Conservation (phyloP, 495 filamentous ascomycete genomes). For the Hypoxylon fuscum region DNA sequence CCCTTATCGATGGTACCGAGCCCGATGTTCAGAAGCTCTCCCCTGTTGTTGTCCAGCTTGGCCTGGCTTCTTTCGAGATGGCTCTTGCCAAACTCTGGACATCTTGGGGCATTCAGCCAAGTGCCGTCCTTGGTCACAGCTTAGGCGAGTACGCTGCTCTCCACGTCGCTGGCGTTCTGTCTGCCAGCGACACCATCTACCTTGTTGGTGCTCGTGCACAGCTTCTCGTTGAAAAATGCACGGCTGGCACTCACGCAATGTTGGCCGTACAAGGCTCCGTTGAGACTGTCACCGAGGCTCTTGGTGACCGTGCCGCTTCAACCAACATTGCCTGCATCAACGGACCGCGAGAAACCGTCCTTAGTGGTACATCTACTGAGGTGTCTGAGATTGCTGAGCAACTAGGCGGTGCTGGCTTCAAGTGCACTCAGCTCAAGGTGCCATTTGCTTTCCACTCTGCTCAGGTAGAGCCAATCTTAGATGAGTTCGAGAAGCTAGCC, state of each 20-base stretch:
- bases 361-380: constrained; percentile 61
- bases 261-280: constrained; percentile 63
- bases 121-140: constrained; percentile 86
- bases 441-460: constrained; percentile 85
- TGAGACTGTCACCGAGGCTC: constrained; percentile 49
- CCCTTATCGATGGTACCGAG: constrained; percentile 71
- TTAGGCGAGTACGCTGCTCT: constrained; percentile 88
- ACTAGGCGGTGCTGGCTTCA: constrained; percentile 66
- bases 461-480: constrained; percentile 80
- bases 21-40: constrained; percentile 67
- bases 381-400: constrained; percentile 67
- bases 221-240: constrained; percentile 77
- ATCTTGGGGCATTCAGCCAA: constrained; percentile 79
- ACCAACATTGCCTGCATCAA: constrained; percentile 70
- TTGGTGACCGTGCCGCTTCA: constrained; percentile 43
- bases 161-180: constrained; percentile 80
- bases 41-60: constrained; percentile 80
- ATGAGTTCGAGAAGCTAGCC: constrained; percentile 69
- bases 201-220: constrained; percentile 81
- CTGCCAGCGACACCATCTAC: constrained; percentile 80
- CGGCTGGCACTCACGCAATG: constrained; percentile 75
- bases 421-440: constrained; percentile 73
- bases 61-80: constrained; percentile 82
- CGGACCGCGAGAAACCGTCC: constrained; percentile 66
- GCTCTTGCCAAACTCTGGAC: constrained; percentile 82